Base-by-base conservation (phyloP, 2,329 filamentous ascomycete species). In the Sporothrix inflata region DNA sequence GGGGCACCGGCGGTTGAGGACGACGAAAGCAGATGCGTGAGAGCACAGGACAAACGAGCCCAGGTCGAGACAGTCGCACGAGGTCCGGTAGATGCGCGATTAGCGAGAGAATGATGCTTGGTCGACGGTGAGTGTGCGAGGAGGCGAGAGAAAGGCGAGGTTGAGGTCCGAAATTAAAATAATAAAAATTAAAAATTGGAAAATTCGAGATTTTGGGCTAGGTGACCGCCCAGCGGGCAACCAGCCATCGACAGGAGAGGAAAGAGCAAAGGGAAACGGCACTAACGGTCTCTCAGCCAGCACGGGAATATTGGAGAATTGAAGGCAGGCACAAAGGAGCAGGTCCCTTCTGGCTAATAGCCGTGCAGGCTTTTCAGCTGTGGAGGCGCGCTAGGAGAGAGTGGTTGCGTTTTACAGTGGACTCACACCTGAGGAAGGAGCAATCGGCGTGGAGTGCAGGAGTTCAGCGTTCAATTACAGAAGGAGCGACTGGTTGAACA, bases 191-290 rank as follows among this genome's bases (percentile, higher is more conserved):
- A 69, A 69, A 69, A 69, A 57, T 30, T 45, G 21, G 67, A 57
- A 69, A 69, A 69, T 69, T 53, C 67, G 67, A 69, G 67, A 69
- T 69, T 69, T 69, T 45, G 67, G 67, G 67, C 38, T 45, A 42
- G 60, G 42, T 69, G 65, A 68, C 45, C 47, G 65, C 47, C 47
- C 66, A 12, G 60, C 60, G 42, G 49, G 34, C 42, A 40, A 67
- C 45, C 45, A 67, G 63, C 63, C 61, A 66, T 63, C 34, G 55
- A 61, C 55, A 65, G 27, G 45, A 19, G 9, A 21, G 65, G 60
- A 63, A 63, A 42, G 60, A 63, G 60, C 24, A 38, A 51, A 53
- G 19, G 24, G 14, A 67, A 67, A 67, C 27, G 65, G 65, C 45
- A 53, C 63, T 67, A 67, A 42, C 42, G 63, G 63, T 5, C 42